Percentiles rank a stretch among this genome's conserved stretches.
Conservation (phyloP, 495 filamentous ascomycete species). For the Talaromyces adpressus region DNA sequence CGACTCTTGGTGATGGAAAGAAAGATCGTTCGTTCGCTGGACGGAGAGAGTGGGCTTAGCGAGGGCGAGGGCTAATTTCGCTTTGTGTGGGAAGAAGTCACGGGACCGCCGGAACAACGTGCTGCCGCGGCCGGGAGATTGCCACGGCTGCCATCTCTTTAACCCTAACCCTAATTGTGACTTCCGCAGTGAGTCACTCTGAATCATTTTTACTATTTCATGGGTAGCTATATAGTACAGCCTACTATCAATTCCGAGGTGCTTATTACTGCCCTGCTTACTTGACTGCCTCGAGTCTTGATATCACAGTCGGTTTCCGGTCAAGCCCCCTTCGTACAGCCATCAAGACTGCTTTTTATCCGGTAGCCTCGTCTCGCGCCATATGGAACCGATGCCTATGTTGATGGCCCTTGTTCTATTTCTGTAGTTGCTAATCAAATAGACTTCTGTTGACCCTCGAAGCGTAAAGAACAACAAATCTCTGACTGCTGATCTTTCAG, state of each 20-base stretch:
- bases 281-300: too few species aligned
- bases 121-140: neutral
- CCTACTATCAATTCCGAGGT: too few species aligned
- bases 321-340: neutral
- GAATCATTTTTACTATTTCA: neutral
- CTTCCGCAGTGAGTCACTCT: neutral
- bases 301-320: too few species aligned
- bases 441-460: neutral
- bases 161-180: too few species aligned
- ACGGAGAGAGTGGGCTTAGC: neutral
- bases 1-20: neutral
- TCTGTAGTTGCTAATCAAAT: neutral
- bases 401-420: neutral
- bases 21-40: neutral
- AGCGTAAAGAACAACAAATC: neutral
- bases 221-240: too few species aligned
- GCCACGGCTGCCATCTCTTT: too few species aligned
- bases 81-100: conserved; percentile 8
- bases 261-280: too few species aligned
- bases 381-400: neutral
- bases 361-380: neutral
- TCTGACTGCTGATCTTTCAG: neutral
- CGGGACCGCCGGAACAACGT: conserved; percentile 4
- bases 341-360: neutral
- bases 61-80: conserved; percentile 5